Evolutionary conservation across 768 basidiomycete species (phyloP), one percentile per base, ranked within the genome.

Genomic region (Xerocomellus dryophilus): DNA sequence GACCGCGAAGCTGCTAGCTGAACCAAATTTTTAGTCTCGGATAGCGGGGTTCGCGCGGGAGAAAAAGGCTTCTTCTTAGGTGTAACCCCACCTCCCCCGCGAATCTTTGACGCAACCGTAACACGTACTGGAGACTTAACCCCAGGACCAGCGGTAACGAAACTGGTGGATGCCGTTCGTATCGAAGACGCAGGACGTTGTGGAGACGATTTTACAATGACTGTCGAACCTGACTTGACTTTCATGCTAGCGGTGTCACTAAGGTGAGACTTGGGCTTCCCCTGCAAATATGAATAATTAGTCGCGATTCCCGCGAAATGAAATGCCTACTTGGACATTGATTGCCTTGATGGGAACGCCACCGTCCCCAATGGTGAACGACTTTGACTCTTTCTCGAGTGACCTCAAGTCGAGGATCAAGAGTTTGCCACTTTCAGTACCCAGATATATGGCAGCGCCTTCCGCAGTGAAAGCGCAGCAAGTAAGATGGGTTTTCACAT

Each of bases 401-500:
- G 80, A 75, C 31, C 88, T 82, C 18, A 89, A 70, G 59, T 88
- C 85, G 29, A 86, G 66, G 21, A 85, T 64, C 20, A 88, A 66
- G n/a, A 90, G 68, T 50, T 78, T 82, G 4, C 88, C 88, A 31
- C 74, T 74, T 53, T 78, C 77, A 5, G 87, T 85, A 1, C 88
- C 88, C 4, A 84, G 56, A 62, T 83, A 88, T 44, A 90, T 72
- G 8, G 80, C 74, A 5, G 80, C 84, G 6, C 88, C 88, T 56
- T 89, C 86, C 0, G 80, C 74, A 21, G 88, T 86, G 66, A 90
- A 90, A 9, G 75, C 71, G 3, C 86, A 67, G n/a, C 83, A 78
- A 6, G 86, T 84, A 14, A 88, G 62, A 1, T 75, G 71, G 1
- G 71, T 70, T 53, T 83, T 80, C 49, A 86, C 63, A 45, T 76